Evolutionary conservation across 1,284 basidiomycete species (phyloP), one percentile per base, ranked within the genome.

Genomic region (Irpex sp.): DNA sequence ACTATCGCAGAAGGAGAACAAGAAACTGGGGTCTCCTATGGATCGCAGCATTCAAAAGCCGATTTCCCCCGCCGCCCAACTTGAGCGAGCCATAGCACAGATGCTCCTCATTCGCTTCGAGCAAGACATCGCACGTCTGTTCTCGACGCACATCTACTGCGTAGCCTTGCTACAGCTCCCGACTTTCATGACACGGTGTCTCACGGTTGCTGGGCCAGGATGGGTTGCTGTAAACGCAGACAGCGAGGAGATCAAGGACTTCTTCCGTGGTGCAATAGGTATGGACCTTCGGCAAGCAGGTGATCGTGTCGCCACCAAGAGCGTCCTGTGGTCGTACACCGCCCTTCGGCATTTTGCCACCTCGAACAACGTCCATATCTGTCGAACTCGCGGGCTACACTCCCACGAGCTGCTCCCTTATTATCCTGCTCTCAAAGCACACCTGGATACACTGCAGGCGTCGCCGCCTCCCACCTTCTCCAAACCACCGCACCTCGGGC

Each of bases 281-380:
- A 93, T 93, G 92, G 92, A 93, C 77, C 85, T 93, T 79, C 85
- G 92, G 27, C 89, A 93, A 78, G 90, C 90, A 0, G 92, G 92
- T 13, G 92, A 93, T 74, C 86, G 92, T 32, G 91, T 92, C 22
- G 92, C 92, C 15, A 92, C 92, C 10, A 93, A 93, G 84, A 92
- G 90, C 76, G 89, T 93, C 10, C 80, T 93, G 68, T 93, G 92
- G 92, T 91, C 90, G 1, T 93, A 93, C 80, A 93, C 91, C 1
- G 91, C 91, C 44, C 81, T 93, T 27, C 82, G 92, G 70, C 89
- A 93, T 80, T 93, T 93, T 77, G 91, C 92, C 4, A 82, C 92
- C 76, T 91, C 91, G 0, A 92, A 93, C 77, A 89, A 90, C 75
- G 86, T 93, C 2, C 80, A 85, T 2, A 87, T 93, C 20, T 93